Evolutionary conservation across 306 rosid species (phyloP), one percentile per base, ranked within the genome.

Genomic region (Dryas drummondii): DNA sequence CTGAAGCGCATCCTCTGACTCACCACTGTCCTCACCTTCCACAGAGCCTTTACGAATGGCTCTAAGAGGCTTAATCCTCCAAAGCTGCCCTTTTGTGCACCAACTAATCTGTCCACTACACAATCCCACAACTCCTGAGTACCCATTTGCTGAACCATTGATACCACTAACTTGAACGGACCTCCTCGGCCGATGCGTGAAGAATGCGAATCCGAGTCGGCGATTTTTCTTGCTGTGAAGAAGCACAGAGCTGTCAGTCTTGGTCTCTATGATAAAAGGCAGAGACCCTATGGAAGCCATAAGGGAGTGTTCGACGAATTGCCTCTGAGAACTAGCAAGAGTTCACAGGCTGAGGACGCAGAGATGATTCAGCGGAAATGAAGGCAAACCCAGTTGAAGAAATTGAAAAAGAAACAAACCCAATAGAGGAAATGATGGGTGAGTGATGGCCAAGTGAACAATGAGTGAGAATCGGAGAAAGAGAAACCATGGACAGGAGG

Each of bases 231-330:
- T 79, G 53, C 55, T 47, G 19, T 73, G 87, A 84, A 86, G 51
- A 45, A 83, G 75, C 66, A 82, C 48, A 42, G 82, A 80, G 70
- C 51, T 66, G 13, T 82, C 91, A 32, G 78, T 58, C 84, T 82
- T 87, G 55, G 86, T 32, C 76, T 82, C 90, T 50, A 84, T 64
- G 32, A 81, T 66, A 64, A 86, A 78, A 17, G 93, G 87, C 7
- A 78, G 69, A 54, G 91, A 81, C 72, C 84, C 82, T 13, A 90
- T 47, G 32, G 93, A 87, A 11, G 90, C 79, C 97, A 92, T 94
- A 22, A 2, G 22, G 10, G 62, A 67, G 6, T 56, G 54, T 11
- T 66, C 55, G 66, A 53, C 17, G 58, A 57, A 45, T 52, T 22
- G 52, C 27, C 64, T 79, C 68, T 12, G 44, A 40, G 56, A 76